Evolutionary conservation across 2,329 filamentous ascomycete species (phyloP).

Genomic region (Xylaria arbuscula): DNA sequence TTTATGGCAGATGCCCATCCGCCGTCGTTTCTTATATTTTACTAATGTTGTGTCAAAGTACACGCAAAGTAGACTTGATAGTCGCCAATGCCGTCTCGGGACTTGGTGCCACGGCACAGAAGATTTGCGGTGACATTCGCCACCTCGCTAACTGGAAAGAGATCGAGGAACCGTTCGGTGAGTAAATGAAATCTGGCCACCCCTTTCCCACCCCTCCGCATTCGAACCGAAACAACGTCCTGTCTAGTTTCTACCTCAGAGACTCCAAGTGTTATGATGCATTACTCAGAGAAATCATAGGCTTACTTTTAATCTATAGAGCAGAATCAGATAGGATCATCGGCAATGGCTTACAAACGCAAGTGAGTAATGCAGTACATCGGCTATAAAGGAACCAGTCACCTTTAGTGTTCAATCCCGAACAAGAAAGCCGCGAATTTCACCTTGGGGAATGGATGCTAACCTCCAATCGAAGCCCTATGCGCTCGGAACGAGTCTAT

Average conservation of each 20-base stretch:
- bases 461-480: conserved; percentile 32
- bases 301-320: conserved; percentile 68
- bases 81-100: conserved; percentile 84
- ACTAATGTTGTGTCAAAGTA: conserved; percentile 48
- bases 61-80: conserved; percentile 83
- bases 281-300: neutral
- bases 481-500: conserved; percentile 52
- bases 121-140: conserved; percentile 79
- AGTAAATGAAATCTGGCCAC: neutral
- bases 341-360: conserved; percentile 61
- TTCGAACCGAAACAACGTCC: neutral
- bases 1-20: neutral
- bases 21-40: conserved; percentile 12
- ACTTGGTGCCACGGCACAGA: conserved; percentile 81
- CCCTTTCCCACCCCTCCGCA: neutral
- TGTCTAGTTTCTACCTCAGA: neutral
- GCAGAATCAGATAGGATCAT: conserved; percentile 74
- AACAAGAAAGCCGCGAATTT: neutral
- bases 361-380: conserved; percentile 30
- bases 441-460: neutral
- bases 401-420: neutral
- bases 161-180: conserved; percentile 77
- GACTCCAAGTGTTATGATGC: neutral
- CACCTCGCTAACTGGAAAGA: conserved; percentile 83
- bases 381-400: neutral